Evolutionary conservation across 116 monocot species (phyloP).

Genomic region (Posidonia oceanica): DNA sequence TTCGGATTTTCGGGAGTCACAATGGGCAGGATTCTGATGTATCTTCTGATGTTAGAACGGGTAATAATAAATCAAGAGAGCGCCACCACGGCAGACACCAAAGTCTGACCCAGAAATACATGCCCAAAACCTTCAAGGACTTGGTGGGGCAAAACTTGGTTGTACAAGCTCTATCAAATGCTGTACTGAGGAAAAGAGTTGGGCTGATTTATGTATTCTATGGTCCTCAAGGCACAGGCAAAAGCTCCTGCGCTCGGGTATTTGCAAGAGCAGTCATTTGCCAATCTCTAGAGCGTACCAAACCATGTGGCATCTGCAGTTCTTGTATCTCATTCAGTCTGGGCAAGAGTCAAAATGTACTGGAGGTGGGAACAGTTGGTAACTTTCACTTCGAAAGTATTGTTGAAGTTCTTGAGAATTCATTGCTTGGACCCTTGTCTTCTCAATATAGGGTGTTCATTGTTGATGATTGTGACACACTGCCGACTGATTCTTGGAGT

Average conservation of each 20-base stretch:
- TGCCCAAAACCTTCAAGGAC: slow-evolving; percentile 77
- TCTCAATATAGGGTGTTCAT: slow-evolving; percentile 53
- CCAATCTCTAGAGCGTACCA: slow-evolving; percentile 34
- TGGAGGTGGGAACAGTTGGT: slow-evolving; percentile 53
- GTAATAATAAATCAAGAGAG: slow-evolving; percentile 14
- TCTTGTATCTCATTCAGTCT: slow-evolving; percentile 65
- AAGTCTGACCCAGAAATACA: slow-evolving; percentile 75
- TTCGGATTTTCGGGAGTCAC: slow-evolving; percentile 36
- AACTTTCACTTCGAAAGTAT: slow-evolving; percentile 42
- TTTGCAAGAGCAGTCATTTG: slow-evolving; percentile 95
- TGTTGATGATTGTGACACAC: slow-evolving; percentile 46
- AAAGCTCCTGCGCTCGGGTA: slow-evolving; percentile 78
- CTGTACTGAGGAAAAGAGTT: slow-evolving; percentile 63
- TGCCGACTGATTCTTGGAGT: slow-evolving; percentile 39
- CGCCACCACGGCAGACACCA: slow-evolving; percentile 22
- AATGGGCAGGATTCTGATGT: slow-evolving; percentile 42
- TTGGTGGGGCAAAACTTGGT: slow-evolving; percentile 86
- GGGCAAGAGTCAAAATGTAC: slow-evolving; percentile 51
- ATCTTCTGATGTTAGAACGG: slow-evolving; percentile 38
- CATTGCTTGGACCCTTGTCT: slow-evolving; percentile 10
- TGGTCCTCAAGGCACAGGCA: slow-evolving; percentile 92
- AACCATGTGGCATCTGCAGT: slow-evolving; percentile 70
- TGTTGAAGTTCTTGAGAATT: slow-evolving; percentile 28
- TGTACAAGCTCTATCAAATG: slow-evolving; percentile 86
- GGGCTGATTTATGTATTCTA: slow-evolving; percentile 84